Conservation (phyloP, 768 basidiomycete species). For the Psilocybe subaeruginosa region DNA sequence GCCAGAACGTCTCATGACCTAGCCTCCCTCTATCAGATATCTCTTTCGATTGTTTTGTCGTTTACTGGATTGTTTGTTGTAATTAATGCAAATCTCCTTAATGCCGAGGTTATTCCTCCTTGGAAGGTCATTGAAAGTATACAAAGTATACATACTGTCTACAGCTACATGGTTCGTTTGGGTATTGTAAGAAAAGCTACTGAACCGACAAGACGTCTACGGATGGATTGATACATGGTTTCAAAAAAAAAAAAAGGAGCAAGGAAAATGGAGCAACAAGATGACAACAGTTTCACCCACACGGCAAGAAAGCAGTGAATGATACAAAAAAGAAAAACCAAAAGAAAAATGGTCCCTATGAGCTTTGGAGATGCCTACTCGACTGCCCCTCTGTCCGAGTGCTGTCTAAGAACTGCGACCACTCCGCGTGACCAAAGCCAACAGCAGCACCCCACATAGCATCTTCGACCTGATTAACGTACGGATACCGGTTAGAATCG, state of each 20-base stretch:
- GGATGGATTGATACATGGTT: conserved; percentile 17
- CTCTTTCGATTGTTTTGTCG: neutral
- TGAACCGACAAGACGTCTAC: conserved; percentile 5
- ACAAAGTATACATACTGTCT: conserved; percentile 15
- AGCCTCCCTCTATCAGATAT: neutral
- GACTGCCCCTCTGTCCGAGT: conserved; percentile 49
- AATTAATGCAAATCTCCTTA: neutral
- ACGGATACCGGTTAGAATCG: conserved; percentile 43
- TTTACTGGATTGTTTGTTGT: neutral
- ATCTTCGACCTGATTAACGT: conserved; percentile 53
- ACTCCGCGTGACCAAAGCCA: conserved; percentile 78
- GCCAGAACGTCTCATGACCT: conserved; percentile 32
- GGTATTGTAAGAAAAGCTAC: conserved; percentile 3
- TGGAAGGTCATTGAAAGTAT: conserved; percentile 7
- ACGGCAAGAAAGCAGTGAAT: conserved; percentile 7
- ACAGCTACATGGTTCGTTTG: conserved; percentile 17
- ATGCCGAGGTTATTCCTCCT: neutral
- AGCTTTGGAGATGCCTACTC: conserved; percentile 37
- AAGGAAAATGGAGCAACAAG: conserved; percentile 23
- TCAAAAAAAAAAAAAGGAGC: conserved; percentile 19
- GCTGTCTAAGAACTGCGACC: conserved; percentile 65
- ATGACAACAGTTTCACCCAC: conserved; percentile 22
- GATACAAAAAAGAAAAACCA: conserved; percentile 12
- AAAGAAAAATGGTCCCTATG: conserved; percentile 29
- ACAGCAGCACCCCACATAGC: conserved; percentile 77